A percentile compares a stretch with the other conserved stretches of the same genome.
Evolutionary conservation across 1,284 basidiomycete genomes (phyloP).

Genomic region (Ceratobasidium sp.): DNA sequence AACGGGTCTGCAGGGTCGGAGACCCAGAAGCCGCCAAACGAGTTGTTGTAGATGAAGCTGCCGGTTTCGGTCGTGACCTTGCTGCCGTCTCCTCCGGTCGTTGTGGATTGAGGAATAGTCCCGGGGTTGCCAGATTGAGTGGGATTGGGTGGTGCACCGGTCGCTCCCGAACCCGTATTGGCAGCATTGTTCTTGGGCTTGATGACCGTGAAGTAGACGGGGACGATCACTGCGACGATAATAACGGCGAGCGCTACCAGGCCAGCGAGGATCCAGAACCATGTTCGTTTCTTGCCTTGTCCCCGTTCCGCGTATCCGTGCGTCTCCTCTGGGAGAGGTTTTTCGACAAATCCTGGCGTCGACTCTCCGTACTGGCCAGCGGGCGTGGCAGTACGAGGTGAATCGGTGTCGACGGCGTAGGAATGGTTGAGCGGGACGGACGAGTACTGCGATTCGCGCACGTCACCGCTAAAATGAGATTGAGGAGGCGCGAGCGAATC

Average conservation of each 20-base stretch:
- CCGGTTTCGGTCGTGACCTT: slow-evolving; percentile 74
- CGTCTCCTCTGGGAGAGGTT: not conserved
- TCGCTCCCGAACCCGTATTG: slow-evolving; percentile 48
- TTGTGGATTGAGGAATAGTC: slow-evolving; percentile 51
- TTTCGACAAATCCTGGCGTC: slow-evolving; percentile 13
- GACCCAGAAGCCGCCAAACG: slow-evolving; percentile 79
- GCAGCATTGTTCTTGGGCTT: slow-evolving; percentile 58
- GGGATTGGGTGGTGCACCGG: slow-evolving; percentile 3
- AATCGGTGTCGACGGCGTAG: slow-evolving; percentile 14
- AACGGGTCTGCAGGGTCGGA: slow-evolving; percentile 81
- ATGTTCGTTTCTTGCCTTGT: slow-evolving; percentile 2
- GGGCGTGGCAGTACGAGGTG: slow-evolving; percentile 9
- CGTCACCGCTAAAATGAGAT: slow-evolving; percentile 12
- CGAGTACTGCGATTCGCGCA: slow-evolving; percentile 44
- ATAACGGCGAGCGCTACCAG: slow-evolving; percentile 54
- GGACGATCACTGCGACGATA: slow-evolving; percentile 59
- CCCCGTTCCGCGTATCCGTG: not conserved
- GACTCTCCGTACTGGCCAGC: slow-evolving; percentile 16
- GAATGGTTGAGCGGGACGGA: slow-evolving; percentile 36
- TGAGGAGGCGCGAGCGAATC: slow-evolving; percentile 33
- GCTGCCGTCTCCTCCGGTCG: slow-evolving; percentile 77
- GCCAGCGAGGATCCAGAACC: slow-evolving; percentile 10
- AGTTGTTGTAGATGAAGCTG: slow-evolving; percentile 78
- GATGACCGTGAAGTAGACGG: slow-evolving; percentile 74
- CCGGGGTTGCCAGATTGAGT: slow-evolving; percentile 38